Conservation (phyloP, 2,329 filamentous ascomycete species). For the Didymella sp. region DNA sequence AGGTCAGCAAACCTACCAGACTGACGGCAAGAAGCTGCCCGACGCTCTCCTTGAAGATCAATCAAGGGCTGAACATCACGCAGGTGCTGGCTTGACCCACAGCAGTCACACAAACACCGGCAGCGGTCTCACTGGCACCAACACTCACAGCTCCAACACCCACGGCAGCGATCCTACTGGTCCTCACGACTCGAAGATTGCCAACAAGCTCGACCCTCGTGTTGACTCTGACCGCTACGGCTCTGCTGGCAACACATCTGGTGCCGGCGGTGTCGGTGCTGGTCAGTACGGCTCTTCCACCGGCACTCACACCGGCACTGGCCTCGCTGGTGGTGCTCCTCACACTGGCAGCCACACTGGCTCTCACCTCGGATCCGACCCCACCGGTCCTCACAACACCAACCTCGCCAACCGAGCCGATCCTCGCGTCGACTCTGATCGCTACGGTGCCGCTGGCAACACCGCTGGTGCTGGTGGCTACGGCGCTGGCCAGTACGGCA, state of each 20-base stretch:
- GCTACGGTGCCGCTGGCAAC: constrained; percentile 24
- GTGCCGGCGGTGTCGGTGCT: constrained; percentile 17
- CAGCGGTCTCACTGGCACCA: constrained; percentile 16
- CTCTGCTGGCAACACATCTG: constrained; percentile 32
- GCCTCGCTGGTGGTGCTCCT: constrained; percentile 9
- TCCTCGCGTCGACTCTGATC: constrained; percentile 37
- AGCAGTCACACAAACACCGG: constrained; percentile 24
- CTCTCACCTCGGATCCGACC: constrained; percentile 19
- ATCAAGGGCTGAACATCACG: constrained; percentile 19
- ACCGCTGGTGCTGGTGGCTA: constrained; percentile 22
- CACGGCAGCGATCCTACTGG: constrained; percentile 30
- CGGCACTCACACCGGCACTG: constrained; percentile 17
- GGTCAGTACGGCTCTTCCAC: constrained; percentile 21
- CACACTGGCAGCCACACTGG: constrained; percentile 12
- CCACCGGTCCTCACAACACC: constrained; percentile 29
- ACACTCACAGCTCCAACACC: constrained; percentile 10
- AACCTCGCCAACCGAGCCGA: constrained; percentile 28
- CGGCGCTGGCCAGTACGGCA: constrained; percentile 10
- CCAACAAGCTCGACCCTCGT: constrained; percentile 31
- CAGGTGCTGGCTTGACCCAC: constrained; percentile 21
- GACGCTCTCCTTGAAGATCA: constrained; percentile 18
- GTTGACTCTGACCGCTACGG: constrained; percentile 42
- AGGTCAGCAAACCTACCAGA: constrained; percentile 18
- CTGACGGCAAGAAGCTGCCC: constrained; percentile 18
- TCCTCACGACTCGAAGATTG: constrained; percentile 22